Base-by-base conservation (phyloP, 306 rosid genomes). In the Glycine latifolia region DNA sequence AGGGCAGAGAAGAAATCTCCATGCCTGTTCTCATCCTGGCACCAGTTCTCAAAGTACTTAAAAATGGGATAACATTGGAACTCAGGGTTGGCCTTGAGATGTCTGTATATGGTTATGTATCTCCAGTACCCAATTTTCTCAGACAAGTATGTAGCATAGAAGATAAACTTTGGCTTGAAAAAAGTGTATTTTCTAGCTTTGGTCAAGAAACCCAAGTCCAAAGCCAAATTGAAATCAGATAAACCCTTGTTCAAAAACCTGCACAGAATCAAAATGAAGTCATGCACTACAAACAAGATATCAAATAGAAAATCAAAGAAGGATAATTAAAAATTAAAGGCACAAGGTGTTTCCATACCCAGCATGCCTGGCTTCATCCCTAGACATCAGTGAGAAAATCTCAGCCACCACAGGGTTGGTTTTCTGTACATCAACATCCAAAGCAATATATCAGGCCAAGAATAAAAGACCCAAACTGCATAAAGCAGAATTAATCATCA, bases 311-410 rank as follows among this genome's bases (percentile, higher is more conserved):
- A 56, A 56, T 37, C 9, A 11, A 61, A 82, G 16, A 46, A 53
- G 1, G 13, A 33, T 39, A 20, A 59, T 15, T 75, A 67, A 75
- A 71, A 53, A 37, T 20, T 46, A 4, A 17, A 80, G 26, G 55
- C 73, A 73, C 10, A 60, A 50, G 14, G 20, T 53, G 87, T 46
- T 15, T 71, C 54, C 61, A 47, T 92, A 95, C 99, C 99, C 99
- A 72, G 99, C 99, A 88, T 95, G 99, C 87, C 99, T 91, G 73
- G 99, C 99, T 86, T 95, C 99, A 85, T 95, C 99, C 89, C 99
- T 90, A 49, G 99, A 95, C 99, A 95, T 93, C 78, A 95, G 97
- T 73, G 99, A 95, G 96, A 95, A 95, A 76, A 95, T 95, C 93
- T 95, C 99, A 82, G 99, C 99, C 67, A 95, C 99, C 84, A 95